Evolutionary conservation across 2,329 filamentous ascomycete genomes (phyloP).

Genomic region (Acarospora socialis): DNA sequence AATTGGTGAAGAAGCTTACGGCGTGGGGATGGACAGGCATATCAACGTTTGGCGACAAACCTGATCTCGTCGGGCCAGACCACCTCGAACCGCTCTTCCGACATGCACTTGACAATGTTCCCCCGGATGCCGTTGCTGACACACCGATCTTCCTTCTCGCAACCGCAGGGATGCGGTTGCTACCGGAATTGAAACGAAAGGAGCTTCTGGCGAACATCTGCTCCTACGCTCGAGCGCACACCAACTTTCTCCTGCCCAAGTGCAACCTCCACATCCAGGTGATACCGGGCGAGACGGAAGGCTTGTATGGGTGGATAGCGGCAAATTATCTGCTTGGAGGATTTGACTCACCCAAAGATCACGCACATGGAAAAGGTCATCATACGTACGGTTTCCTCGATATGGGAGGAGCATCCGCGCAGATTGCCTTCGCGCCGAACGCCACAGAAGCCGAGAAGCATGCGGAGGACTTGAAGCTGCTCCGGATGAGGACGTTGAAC

Average conservation of each 20-base stretch:
- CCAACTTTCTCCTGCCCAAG: constrained; percentile 75
- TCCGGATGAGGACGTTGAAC: constrained; percentile 72
- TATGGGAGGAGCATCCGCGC: constrained; percentile 94
- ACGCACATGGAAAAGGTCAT: constrained; percentile 73
- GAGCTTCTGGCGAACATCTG: constrained; percentile 67
- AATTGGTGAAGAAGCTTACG: too few species aligned
- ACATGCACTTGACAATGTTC: constrained; percentile 68
- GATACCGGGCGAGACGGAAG: constrained; percentile 89
- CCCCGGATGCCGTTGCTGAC: constrained; percentile 57
- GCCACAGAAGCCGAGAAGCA: constrained; percentile 79
- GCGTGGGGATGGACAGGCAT: too few species aligned
- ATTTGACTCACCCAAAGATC: constrained; percentile 62
- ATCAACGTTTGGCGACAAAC: constrained; percentile 71
- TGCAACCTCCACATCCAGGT: constrained; percentile 83
- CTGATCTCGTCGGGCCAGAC: constrained; percentile 61
- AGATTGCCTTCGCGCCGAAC: constrained; percentile 96
- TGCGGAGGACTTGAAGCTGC: constrained; percentile 70
- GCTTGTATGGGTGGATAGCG: constrained; percentile 92
- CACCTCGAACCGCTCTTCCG: constrained; percentile 68
- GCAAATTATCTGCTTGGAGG: constrained; percentile 89
- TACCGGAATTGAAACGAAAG: constrained; percentile 58
- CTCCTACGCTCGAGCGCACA: constrained; percentile 61
- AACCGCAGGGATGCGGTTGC: constrained; percentile 83
- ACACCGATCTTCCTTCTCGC: constrained; percentile 93
- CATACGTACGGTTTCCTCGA: constrained; percentile 95